Evolutionary conservation across 345 rosid genomes (phyloP), one percentile per base, ranked within the genome.

Genomic region (Populus davidiana): DNA sequence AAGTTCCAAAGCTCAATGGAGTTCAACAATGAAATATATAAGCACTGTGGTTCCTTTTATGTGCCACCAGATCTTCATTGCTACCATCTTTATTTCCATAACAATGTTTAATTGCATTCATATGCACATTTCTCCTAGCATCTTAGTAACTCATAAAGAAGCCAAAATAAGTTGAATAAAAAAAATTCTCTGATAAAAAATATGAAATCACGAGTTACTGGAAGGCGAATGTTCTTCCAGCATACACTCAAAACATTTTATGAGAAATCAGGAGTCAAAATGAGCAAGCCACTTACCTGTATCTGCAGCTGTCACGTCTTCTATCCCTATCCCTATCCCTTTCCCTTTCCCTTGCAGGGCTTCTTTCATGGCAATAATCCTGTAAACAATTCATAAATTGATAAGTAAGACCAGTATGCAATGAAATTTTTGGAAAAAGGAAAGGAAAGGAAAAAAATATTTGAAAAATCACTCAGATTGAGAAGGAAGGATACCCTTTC

Each of bases 291-390:
- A 6, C 67, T 49, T 84, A 91, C 99, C 99, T 90, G 83, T 94
- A 79, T 78, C 92, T 86, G 68, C 91, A 89, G 79, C 91, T 88
- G 52, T 90, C 94, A 0, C 86, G 92, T 67, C 89, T 86, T 81
- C 95, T 87, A 41, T 94, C 96, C 80, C 97, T 83, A 41, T 95
- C 25, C 25, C 95, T 87, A 41, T 94, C 96, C 80, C 97, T 83
- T 38, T 95, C 98, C 76, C 94, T 88, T 67, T 89, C 99, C 84
- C 93, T 89, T 67, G 83, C 83, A 47, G 98, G 97, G 80, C 97
- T 96, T 86, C 90, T 85, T 41, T 85, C 86, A 41, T 88, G 97
- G 80, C 87, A 84, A 67, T 92, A 81, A 81, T 90, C 98, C 99
- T 93, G 88, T 66, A 25, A 33, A 76, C 73, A 61, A 62, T 67